These are phyloP conservation scores for Calonectria fujianensis DNA, from an alignment of 2,329 filamentous ascomycete species.

Conservation along the genomic window DNA sequence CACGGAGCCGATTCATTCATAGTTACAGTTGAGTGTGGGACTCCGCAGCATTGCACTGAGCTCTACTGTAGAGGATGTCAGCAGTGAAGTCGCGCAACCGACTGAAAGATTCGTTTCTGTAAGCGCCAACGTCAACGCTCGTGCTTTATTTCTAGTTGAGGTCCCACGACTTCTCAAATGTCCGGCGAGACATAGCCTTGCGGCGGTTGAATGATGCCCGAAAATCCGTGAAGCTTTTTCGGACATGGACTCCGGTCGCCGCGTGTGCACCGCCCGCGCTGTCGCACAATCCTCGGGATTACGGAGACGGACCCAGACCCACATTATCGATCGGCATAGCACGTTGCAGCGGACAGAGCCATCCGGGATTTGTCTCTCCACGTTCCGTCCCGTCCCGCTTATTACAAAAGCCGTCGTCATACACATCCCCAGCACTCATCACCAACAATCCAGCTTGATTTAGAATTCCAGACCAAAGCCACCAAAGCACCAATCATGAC, in stretches of 20 bases:
- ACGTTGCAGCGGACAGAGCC: neutral
- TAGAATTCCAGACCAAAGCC: neutral
- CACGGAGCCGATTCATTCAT: too few species aligned
- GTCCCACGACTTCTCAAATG: too few species aligned
- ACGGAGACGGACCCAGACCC: neutral
- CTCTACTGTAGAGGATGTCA: too few species aligned
- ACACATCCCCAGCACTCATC: neutral
- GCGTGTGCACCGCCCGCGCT: neutral
- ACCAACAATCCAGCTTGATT: neutral
- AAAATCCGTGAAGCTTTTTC: conserved; percentile 8
- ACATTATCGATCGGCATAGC: neutral
- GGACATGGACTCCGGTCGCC: neutral
- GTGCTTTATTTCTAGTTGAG: too few species aligned
- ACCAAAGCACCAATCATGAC: neutral
- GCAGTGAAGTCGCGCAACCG: too few species aligned
- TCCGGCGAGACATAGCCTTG: too few species aligned
- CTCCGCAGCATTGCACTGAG: too few species aligned
- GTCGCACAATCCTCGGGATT: neutral
- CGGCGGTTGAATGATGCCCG: neutral
- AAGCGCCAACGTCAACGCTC: too few species aligned
- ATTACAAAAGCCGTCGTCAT: neutral
- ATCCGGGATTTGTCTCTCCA: neutral
- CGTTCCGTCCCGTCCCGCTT: neutral
- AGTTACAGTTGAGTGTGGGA: too few species aligned
- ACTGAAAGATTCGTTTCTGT: too few species aligned